phyloP scores from a whole-genome alignment of 768 basidiomycete genomes.

The Coprinopsis sp. region DNA sequence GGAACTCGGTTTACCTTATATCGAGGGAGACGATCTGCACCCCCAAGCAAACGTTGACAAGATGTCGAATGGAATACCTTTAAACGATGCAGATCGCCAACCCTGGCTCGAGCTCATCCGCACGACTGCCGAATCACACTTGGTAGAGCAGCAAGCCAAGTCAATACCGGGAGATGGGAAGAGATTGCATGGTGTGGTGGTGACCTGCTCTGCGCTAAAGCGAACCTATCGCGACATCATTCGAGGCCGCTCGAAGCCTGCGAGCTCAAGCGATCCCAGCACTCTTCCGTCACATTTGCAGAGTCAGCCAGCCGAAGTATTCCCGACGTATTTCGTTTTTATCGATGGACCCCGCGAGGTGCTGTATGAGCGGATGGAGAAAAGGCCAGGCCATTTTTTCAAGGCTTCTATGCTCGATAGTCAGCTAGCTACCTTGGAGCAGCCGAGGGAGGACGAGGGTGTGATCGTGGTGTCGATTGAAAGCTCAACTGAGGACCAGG shows the following conservation, averaged over 20 bases:
- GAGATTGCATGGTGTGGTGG: conserved; percentile 53
- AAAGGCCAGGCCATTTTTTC: conserved; percentile 75
- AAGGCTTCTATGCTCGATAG: conserved; percentile 78
- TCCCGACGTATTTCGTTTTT: conserved; percentile 78
- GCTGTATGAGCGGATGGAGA: conserved; percentile 58
- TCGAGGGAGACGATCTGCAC: conserved; percentile 90
- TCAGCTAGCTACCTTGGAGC: conserved; percentile 68
- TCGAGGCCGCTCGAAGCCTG: conserved; percentile 42
- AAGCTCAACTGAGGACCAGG: conserved; percentile 53
- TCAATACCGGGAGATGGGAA: conserved; percentile 4
- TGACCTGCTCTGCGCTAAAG: conserved; percentile 86
- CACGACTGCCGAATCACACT: conserved; percentile 48
- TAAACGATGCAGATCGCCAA: conserved; percentile 76
- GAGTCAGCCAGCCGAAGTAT: conserved; percentile 22
- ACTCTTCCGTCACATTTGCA: conserved; percentile 21
- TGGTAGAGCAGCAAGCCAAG: conserved; percentile 17
- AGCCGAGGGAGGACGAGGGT: conserved; percentile 60
- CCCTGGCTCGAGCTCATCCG: conserved; percentile 84
- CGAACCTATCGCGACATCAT: conserved; percentile 76
- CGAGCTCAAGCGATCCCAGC: conserved; percentile 17
- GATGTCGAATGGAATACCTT: conserved; percentile 73
- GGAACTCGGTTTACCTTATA: conserved; percentile 63
- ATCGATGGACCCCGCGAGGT: conserved; percentile 56
- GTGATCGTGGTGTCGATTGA: conserved; percentile 60
- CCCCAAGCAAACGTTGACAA: conserved; percentile 78